Conservation (phyloP, 1,284 basidiomycete species). For the Irpex sp. region DNA sequence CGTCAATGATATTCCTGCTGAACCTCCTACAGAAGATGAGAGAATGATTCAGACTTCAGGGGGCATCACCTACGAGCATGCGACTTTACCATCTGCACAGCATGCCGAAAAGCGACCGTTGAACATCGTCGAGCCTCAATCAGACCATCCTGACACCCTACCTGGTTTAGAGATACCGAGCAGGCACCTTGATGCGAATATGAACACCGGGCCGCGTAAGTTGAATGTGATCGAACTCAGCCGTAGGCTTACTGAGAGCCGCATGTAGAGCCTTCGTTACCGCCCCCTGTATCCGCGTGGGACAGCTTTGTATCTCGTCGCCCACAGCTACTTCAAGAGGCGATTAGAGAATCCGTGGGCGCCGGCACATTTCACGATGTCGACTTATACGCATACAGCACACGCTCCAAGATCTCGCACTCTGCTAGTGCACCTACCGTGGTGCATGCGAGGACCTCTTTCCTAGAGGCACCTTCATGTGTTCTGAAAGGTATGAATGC, state of each 20-base stretch:
- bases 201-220: too few relatives aligned
- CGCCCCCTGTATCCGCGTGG: not conserved
- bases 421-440: constrained; percentile 5
- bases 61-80: too few relatives aligned
- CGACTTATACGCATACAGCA: constrained; percentile 6
- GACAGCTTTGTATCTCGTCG: not conserved
- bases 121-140: too few relatives aligned
- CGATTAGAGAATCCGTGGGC: constrained; percentile 6
- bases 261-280: not conserved
- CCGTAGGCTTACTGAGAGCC: not conserved
- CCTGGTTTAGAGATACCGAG: too few relatives aligned
- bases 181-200: too few relatives aligned
- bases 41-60: too few relatives aligned
- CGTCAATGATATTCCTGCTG: too few relatives aligned
- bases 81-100: too few relatives aligned
- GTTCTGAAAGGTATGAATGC: not conserved
- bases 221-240: not conserved
- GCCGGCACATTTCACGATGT: constrained; percentile 10
- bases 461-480: constrained; percentile 8
- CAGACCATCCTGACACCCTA: too few relatives aligned
- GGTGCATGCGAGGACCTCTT: constrained; percentile 8
- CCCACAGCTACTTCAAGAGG: constrained; percentile 9
- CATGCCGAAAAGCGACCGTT: too few relatives aligned
- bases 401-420: not conserved
- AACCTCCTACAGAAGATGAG: too few relatives aligned